Percentiles rank a stretch among this genome's conserved stretches.
Evolutionary conservation across 2,329 filamentous ascomycete species (phyloP).

Genomic region (Clonostachys rosea): DNA sequence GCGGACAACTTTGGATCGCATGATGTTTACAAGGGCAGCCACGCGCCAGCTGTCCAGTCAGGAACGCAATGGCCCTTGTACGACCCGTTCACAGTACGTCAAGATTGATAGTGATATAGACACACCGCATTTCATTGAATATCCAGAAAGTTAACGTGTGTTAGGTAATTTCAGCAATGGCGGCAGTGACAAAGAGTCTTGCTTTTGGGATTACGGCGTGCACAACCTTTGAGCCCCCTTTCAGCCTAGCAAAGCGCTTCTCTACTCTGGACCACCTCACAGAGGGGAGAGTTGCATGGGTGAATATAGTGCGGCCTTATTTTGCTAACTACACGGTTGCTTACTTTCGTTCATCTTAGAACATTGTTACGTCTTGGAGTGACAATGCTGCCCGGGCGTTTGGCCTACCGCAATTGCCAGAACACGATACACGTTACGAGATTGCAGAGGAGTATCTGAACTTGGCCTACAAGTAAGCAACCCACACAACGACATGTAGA

Average conservation of each 20-base stretch:
- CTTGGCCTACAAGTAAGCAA: conserved; percentile 53
- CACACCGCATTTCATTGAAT: not conserved
- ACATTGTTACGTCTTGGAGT: conserved; percentile 50
- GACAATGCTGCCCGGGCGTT: conserved; percentile 61
- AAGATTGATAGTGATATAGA: not conserved
- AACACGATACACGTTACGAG: conserved; percentile 56
- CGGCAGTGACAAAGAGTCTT: conserved; percentile 60
- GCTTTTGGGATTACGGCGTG: conserved; percentile 59
- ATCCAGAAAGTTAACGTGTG: conserved; percentile 5
- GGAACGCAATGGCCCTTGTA: not conserved
- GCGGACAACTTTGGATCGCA: conserved; percentile 37
- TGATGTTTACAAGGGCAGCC: conserved; percentile 7
- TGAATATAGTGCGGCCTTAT: not conserved
- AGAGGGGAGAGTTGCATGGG: conserved; percentile 54
- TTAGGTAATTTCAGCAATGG: conserved; percentile 51
- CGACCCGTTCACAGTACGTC: conserved; percentile 24
- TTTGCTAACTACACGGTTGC: not conserved
- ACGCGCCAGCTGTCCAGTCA: conserved; percentile 11
- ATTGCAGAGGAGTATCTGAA: conserved; percentile 59
- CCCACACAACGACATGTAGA: conserved; percentile 11
- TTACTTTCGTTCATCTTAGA: conserved; percentile 15
- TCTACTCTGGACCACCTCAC: conserved; percentile 61
- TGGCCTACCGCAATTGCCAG: conserved; percentile 49
- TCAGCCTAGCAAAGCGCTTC: conserved; percentile 56
- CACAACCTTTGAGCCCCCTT: conserved; percentile 59